Evolutionary conservation across 2,329 filamentous ascomycete genomes (phyloP), one percentile per base, ranked within the genome.

Genomic region (Colletotrichum acutatum): DNA sequence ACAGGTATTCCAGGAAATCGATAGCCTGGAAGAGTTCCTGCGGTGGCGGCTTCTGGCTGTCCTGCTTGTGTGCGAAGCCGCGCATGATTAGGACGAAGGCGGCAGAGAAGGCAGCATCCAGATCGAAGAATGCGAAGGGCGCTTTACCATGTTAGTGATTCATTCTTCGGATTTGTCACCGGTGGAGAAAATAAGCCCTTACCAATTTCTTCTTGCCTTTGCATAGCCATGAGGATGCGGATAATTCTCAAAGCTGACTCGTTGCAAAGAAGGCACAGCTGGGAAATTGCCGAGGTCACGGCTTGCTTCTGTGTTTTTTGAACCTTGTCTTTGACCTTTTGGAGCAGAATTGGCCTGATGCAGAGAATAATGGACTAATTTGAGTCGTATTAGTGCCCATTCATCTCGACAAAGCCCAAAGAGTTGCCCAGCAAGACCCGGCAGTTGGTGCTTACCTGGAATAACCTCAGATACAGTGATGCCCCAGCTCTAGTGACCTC

Each of bases 241-340:
- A 79, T 79, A 14, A 74, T 79, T 34, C 78, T 79, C 16, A 74
- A 70, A 0, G 78, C 78, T 0, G 78, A 77, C n/a, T 79, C 78
- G 5, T 76, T 76, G 22, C 78, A 79, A 5, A 78, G 75, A 42
- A 75, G 66, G 24, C 76, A 79, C 0, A 79, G 68, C 1, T 76
- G 74, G 1, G 72, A 74, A 14, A 72, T 72, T 22, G 70, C 70
- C 0, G 68, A 66, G 4, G 78, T 76, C 4, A 75, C 67, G 1
- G 76, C 74, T 1, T 77, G 72, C 8, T 76, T 74, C 2, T 76
- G 66, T 1, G 71, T 69, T 1, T 73, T 69, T 12, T 78, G 63
- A 4, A 80, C 77, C 42, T 79, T 79, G 26, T 79, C 78, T 37
- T 80, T 80, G 28, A 79, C 78, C 14, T 76, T 69, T 24, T 79